Evolutionary conservation across 208 protist species (phyloP), one percentile per base, ranked within the genome.

Genomic region (Trypanosoma scelopori): DNA sequence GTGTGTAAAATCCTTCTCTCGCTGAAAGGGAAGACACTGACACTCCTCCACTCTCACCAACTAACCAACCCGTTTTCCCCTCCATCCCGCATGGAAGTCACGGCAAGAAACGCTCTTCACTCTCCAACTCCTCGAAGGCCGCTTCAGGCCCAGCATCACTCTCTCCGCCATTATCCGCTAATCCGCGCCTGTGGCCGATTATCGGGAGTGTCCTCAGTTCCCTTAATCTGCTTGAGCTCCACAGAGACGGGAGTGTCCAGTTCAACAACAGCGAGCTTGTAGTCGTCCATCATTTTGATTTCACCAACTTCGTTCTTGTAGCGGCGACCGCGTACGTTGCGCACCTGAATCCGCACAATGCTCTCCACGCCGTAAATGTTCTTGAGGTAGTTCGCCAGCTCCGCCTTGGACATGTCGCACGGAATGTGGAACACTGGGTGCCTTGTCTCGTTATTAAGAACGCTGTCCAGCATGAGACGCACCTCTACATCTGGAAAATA

Each of bases 151-250:
- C 43, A 16, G 5, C 16, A 49, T 42, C 11, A 35, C n/a, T 42
- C 4, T 30, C 43, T 25, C 28, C 16, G 22, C 20, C 22, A 55
- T 63, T 52, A 61, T 71, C 76, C 81, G 35, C 81, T 65, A 27
- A 89, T 80, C 71, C 82, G 76, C 2, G 79, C 64, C 55, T 89
- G 78, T 25, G 88, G 81, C 47, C 80, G 85, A 58, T 89, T 94
- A 55, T 95, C 89, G 0, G 84, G 84, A 3, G 85, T 92, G 55
- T 95, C 89, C 71, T 92, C 85, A 0, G 89, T 91, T 48, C 85
- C 89, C 77, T 95, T 95, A 65, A 95, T 88, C 55, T 92, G 85
- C 75, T 95, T 95, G 28, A 93, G 84, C 39, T 91, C 87, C 20
- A 95, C 80, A 4, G 69, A 72, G 41, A 95, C 87, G 9, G 90